Percentiles rank a stretch among this genome's conserved stretches.
phyloP scores from a whole-genome alignment of 345 rosid genomes.

The Salix arbutifolia region DNA sequence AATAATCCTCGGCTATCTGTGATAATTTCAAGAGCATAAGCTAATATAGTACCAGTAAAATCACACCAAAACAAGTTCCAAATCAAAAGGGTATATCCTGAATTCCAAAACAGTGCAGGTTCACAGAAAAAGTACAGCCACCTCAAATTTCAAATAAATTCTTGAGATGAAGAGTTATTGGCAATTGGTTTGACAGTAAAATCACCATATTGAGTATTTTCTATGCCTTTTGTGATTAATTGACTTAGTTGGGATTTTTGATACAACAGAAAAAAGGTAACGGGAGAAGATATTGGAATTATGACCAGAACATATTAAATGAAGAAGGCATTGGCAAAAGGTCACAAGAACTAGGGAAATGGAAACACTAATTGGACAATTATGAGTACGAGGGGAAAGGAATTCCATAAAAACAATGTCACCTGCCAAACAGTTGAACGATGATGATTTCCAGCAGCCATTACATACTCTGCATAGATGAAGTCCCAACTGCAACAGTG shows the following conservation, averaged over 20 bases:
- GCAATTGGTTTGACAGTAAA: background rate
- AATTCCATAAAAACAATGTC: background rate
- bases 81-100: background rate
- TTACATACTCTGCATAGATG: constrained; percentile 95
- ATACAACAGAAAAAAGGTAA: background rate
- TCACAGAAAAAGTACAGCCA: background rate
- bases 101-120: background rate
- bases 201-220: background rate
- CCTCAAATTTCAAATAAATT: background rate
- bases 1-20: constrained; percentile 98
- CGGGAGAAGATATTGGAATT: background rate
- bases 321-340: background rate
- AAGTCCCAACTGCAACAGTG: constrained; percentile 83
- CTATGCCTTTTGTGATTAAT: background rate
- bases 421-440: constrained; percentile 99
- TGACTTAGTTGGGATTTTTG: background rate
- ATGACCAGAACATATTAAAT: background rate
- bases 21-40: constrained; percentile 9
- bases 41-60: constrained; percentile 7
- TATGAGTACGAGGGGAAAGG: background rate
- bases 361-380: background rate
- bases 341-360: background rate
- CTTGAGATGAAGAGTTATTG: background rate
- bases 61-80: background rate
- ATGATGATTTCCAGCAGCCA: constrained; percentile 95